Evolutionary conservation across 1,284 basidiomycete species (phyloP).

Genomic region (Pseudozyma tsukubaensis): DNA sequence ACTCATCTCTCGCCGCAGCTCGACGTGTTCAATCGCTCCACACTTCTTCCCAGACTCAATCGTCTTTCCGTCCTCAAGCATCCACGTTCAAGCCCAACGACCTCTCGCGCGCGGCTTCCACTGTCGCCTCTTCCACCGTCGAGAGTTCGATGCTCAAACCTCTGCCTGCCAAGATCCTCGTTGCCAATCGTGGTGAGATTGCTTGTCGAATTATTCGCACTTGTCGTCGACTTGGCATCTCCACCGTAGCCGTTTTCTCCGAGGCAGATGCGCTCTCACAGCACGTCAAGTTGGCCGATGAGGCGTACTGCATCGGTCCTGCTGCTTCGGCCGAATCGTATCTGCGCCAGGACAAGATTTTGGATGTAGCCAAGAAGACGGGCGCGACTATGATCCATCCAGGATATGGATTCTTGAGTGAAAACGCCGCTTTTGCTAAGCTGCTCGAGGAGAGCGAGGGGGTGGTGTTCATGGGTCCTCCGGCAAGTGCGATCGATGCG

Average conservation of each 20-base stretch:
- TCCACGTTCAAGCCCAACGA: not conserved
- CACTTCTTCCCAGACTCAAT: not conserved
- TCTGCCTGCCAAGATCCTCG: conserved; percentile 57
- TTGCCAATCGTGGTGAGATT: conserved; percentile 82
- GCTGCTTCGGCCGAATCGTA: conserved; percentile 89
- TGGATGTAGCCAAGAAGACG: conserved; percentile 80
- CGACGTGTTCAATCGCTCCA: conserved; percentile 15
- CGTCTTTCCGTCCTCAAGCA: not conserved
- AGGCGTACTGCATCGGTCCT: conserved; percentile 92
- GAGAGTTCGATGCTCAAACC: conserved; percentile 17
- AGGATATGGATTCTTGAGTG: conserved; percentile 88
- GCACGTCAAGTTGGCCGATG: conserved; percentile 86
- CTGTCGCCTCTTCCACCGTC: conserved; percentile 8
- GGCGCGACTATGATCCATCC: conserved; percentile 83
- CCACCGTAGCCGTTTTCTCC: conserved; percentile 89
- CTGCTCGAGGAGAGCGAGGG: conserved; percentile 39
- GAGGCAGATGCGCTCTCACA: conserved; percentile 82
- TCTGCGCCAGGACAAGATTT: conserved; percentile 86
- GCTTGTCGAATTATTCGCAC: conserved; percentile 92
- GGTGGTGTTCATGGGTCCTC: conserved; percentile 69
- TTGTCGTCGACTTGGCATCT: conserved; percentile 85
- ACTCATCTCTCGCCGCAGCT: not conserved
- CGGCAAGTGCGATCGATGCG: conserved; percentile 70
- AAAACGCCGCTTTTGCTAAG: conserved; percentile 54
- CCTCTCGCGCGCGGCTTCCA: conserved; percentile 9